Conservation (phyloP, 164 flowering plant species). For the Umbellularia californica region DNA sequence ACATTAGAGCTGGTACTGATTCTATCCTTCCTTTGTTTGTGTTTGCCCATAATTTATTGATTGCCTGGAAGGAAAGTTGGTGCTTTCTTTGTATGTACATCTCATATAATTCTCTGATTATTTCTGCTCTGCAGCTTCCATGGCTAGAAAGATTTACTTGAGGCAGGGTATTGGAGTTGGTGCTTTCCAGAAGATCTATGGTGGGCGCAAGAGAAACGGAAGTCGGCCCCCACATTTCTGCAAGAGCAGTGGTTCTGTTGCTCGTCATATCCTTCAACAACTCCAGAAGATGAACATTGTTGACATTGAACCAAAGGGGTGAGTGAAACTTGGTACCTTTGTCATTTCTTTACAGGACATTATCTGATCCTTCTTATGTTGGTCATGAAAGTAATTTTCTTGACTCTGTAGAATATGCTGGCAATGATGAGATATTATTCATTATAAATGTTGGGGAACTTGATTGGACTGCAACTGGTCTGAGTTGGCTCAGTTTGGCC, state of each 20-base stretch:
- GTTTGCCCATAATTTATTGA: too few species aligned
- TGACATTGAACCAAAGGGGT: conserved; percentile 77
- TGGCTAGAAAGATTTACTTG: conserved; percentile 67
- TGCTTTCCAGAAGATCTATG: conserved; percentile 78
- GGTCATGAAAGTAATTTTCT: too few species aligned
- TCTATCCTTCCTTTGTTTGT: background rate
- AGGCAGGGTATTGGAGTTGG: conserved; percentile 92
- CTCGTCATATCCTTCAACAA: conserved; percentile 82
- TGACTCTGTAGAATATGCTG: too few species aligned
- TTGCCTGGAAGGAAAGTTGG: too few species aligned
- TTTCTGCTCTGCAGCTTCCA: conserved; percentile 46
- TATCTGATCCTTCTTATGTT: too few species aligned
- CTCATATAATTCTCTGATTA: background rate
- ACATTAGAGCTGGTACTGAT: conserved; percentile 65
- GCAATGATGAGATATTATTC: too few species aligned
- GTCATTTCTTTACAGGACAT: too few species aligned
- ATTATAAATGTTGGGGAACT: too few species aligned
- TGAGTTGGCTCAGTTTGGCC: too few species aligned
- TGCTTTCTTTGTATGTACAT: too few species aligned
- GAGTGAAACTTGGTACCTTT: conserved; percentile 7
- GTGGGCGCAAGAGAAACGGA: conserved; percentile 91
- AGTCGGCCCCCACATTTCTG: conserved; percentile 88
- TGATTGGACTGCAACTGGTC: too few species aligned
- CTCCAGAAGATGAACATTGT: conserved; percentile 63
- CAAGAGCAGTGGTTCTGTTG: conserved; percentile 87